Evolutionary conservation across 2,329 filamentous ascomycete genomes (phyloP).

Genomic region (Sporothrix pallida): DNA sequence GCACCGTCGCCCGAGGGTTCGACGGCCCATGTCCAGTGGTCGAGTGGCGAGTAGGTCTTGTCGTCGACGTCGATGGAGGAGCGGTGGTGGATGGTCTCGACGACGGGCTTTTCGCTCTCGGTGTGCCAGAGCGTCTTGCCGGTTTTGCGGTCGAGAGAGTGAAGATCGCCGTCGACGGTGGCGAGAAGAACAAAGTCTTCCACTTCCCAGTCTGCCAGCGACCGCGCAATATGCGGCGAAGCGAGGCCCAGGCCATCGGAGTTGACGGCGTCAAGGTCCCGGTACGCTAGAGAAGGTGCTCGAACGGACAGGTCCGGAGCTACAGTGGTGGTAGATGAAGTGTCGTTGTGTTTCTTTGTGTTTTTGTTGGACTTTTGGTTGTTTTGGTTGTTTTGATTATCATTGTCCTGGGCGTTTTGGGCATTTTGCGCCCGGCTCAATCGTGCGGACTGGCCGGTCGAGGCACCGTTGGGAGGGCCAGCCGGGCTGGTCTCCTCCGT

Average conservation of each 20-base stretch:
- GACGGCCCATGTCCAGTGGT: slow-evolving; percentile 93
- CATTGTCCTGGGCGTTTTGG: slow-evolving; percentile 35
- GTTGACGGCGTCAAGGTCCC: slow-evolving; percentile 64
- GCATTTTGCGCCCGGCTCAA: slow-evolving; percentile 37
- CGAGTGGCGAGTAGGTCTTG: slow-evolving; percentile 68
- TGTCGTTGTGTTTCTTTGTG: neutral
- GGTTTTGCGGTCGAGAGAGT: slow-evolving; percentile 86
- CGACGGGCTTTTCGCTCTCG: slow-evolving; percentile 82
- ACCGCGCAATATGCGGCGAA: slow-evolving; percentile 93
- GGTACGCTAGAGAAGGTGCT: slow-evolving; percentile 81
- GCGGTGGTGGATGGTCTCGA: slow-evolving; percentile 84
- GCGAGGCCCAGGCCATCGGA: slow-evolving; percentile 65
- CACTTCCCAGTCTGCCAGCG: slow-evolving; percentile 98
- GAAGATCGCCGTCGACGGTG: slow-evolving; percentile 97
- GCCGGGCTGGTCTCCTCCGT: slow-evolving; percentile 28
- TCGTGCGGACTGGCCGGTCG: slow-evolving; percentile 44
- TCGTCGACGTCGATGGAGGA: slow-evolving; percentile 68
- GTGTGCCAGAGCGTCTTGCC: slow-evolving; percentile 86
- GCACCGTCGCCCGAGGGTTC: slow-evolving; percentile 87
- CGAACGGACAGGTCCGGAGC: slow-evolving; percentile 94
- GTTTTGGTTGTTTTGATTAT: slow-evolving; percentile 45
- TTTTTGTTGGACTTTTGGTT: slow-evolving; percentile 44
- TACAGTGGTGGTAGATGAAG: slow-evolving; percentile 75
- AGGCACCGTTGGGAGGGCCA: slow-evolving; percentile 33
- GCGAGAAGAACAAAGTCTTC: slow-evolving; percentile 99